phyloP scores from a whole-genome alignment of 805 yeast genomes.

The Candida morakotiae region DNA sequence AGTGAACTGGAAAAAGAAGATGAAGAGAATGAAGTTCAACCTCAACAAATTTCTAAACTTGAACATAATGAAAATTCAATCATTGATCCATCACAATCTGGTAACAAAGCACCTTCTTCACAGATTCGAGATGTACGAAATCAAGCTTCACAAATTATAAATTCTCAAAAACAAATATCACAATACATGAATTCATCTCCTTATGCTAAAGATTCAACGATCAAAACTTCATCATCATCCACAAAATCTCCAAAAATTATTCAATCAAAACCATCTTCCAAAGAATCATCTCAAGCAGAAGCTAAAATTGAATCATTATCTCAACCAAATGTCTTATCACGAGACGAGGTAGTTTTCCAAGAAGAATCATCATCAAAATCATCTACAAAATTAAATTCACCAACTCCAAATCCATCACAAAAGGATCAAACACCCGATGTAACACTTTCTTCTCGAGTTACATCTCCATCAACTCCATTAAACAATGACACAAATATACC shows the following conservation, averaged over 20 bases:
- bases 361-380: conserved; percentile 8
- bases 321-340: no score
- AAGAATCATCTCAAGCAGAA: background rate
- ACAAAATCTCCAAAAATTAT: background rate
- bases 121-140: conserved; percentile 3
- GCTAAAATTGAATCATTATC: background rate
- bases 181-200: conserved; percentile 3
- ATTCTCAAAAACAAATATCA: background rate
- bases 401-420: no score
- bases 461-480: background rate
- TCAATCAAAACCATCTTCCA: no score
- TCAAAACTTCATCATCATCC: background rate
- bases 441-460: background rate
- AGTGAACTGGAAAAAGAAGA: conserved; percentile 1
- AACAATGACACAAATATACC: background rate
- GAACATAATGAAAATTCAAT: no score
- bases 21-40: background rate
- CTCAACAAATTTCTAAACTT: background rate
- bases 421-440: conserved; percentile 1
- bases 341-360: no score
- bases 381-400: no score
- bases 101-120: conserved; percentile 5
- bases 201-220: background rate
- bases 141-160: background rate
- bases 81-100: background rate